Evolutionary conservation across 495 filamentous ascomycete genomes (phyloP), one percentile per base, ranked within the genome.

Genomic region (Mycothermus thermophilus): DNA sequence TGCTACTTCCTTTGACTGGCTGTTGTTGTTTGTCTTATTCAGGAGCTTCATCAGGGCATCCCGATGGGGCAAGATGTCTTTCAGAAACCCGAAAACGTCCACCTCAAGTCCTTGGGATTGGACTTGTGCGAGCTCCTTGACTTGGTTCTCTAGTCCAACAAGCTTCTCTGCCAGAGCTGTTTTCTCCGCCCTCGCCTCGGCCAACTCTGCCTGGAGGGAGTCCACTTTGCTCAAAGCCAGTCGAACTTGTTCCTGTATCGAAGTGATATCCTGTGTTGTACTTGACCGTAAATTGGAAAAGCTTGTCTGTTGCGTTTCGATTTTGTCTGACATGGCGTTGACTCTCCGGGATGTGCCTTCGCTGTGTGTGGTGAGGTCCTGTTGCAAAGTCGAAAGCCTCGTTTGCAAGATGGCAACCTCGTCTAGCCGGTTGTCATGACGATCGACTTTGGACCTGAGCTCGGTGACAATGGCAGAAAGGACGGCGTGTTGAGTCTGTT

Each of bases 201-300:
- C 19, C 21, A 54, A 8, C 38, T 52, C 48, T 4, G 10, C 42
- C 21, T 43, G 40, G 5, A 54, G 22, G 8, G 19, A 23, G 13
- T 44, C 35, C 4, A 52, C 27, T 27, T 24, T 38, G 17, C 44
- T 37, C 1, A 50, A 32, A 0, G 41, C 34, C 9, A 30, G 25
- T 13, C 27, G 21, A 10, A 35, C 39, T 17, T 51, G 38, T 3
- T 48, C 27, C 12, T 37, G 47, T n/a, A 45, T 17, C 9, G 17
- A 11, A 4, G 16, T 30, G n/a, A 42, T 29, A 1, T 44, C 44
- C 5, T 25, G n/a, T 2, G 42, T 17, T 14, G 31, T 29, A 3
- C 14, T 17, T 8, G 31, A 40, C 4, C 34, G 38, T 12, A 36
- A 4, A 2, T 20, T n/a, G 4, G 35, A 38, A 1, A 51, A 23